Base-by-base conservation (phyloP, 768 basidiomycete genomes). In the Hemileccinum rubropunctum region DNA sequence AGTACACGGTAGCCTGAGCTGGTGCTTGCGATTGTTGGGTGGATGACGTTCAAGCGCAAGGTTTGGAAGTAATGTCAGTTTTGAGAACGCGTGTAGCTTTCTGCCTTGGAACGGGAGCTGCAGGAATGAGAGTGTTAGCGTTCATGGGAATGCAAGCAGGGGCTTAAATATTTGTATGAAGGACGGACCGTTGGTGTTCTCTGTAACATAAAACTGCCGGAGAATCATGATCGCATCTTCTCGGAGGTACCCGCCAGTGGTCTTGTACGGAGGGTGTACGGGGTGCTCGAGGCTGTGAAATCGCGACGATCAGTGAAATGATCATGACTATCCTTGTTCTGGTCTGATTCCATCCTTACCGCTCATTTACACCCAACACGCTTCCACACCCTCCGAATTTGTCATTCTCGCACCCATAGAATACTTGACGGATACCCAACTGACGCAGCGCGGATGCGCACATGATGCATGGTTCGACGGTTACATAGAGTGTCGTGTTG, bases 381-480 rank as follows among this genome's bases (percentile, higher is more conserved):
- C 94, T 95, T 36, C 91, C 95, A 68, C 93, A 95, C 4, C 97
- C 97, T 9, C 97, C 95, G 58, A 99, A 98, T 51, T 94, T 79
- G 55, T 97, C 95, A 66, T 99, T 99, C 18, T 80, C 88, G 66
- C 93, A 95, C 2, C 97, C 97, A 65, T 91, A 98, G 52, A 83
- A 88, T 6, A 98, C 95, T 56, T 86, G 78, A 50, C 83, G 84
- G 59, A 99, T 91, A 14, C 95, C 95, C 54, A 95, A 70, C 70
- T 98, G 97, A 47, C 95, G 81, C 30, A 99, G 78, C 11, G 95
- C 97, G 20, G 91, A 93, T 12, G 94, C 92, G 58, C 97, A 99
- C 97, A 98, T 98, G 66, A 98, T 93, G 70, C 97, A 99, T 0
- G 95, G 97, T 70, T 99, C 95, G 46, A 99, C 97, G 5, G 97